Evolutionary conservation across 805 yeast genomes (phyloP), one percentile per base, ranked within the genome.

Genomic region (Wickerhamiella dianesei): DNA sequence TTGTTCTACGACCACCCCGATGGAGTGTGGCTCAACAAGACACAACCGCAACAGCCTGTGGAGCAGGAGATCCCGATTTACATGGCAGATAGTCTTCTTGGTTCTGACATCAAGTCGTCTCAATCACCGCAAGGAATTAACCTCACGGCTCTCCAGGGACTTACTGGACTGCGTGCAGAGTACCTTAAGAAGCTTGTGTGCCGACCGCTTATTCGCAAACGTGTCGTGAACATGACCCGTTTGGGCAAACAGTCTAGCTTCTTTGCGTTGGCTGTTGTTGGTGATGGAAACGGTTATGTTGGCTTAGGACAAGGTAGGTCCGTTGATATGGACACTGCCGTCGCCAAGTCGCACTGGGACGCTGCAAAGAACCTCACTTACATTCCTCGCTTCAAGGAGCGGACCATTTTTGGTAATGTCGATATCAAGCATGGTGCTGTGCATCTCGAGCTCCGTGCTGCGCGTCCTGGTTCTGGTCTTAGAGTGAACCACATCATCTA

Each of bases 261-360:
- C 63, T 89, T 83, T 64, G 82, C 87, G 0, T 64, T 92, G 52
- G 89, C 87, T 13, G 82, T 87, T 35, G 96, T 83, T 14, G 98
- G 98, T 43, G 95, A 92, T 65, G 75, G 79, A 47, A 82, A 84
- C 53, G 98, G 98, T 53, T 82, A 86, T 81, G 72, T 92, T 50
- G 97, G 97, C 35, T 70, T 88, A 43, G 98, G 97, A 44, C 94
- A 87, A 64, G 98, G 97, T 52, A 85, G 84, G 60, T 72, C 86
- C 55, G 85, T 81, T 50, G 75, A 81, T 67, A 68, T 81, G 44
- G 12, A 25, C 32, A 73, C 74, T 46, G 95, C 97, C 2, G 73
- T 80, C 32, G 68, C 75, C 37, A 83, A 85, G 61, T 95, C 97
- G 3, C 86, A 80, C 64, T 84, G 95, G 94, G 81, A 83, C 59